phyloP scores from a whole-genome alignment of 495 filamentous ascomycete species.

The Penicillium waksmanii region DNA sequence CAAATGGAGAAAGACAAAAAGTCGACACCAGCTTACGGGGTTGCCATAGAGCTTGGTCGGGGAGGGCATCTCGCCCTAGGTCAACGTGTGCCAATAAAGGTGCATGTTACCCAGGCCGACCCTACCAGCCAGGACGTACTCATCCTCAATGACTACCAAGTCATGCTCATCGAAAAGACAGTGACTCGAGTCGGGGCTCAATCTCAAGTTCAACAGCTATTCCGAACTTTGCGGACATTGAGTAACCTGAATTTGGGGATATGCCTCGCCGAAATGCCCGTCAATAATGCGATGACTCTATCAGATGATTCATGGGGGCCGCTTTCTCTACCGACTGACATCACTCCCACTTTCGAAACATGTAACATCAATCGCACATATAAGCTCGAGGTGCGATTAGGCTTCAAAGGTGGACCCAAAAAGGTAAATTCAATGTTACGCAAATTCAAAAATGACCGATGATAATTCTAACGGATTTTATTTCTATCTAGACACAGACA shows the following conservation, averaged over 20 bases:
- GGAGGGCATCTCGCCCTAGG: not conserved
- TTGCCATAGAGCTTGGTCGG: not conserved
- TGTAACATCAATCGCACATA: not conserved
- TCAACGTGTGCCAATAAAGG: not conserved
- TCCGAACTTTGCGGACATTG: conserved; percentile 1
- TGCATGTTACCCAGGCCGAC: not conserved
- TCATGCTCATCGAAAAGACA: not conserved
- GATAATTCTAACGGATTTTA: not conserved
- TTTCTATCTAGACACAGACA: not conserved
- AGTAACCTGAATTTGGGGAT: not conserved
- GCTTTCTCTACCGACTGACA: not conserved
- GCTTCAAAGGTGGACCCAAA: not conserved
- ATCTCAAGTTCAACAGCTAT: not conserved
- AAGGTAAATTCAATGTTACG: not conserved
- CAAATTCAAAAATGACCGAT: not conserved
- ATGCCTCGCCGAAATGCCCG: not conserved
- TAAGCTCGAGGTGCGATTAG: not conserved
- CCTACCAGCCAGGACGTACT: not conserved
- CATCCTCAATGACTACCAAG: not conserved
- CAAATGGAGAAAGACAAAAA: not conserved
- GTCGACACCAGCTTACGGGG: not conserved
- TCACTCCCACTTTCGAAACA: not conserved
- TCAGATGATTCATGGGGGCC: not conserved
- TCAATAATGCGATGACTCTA: not conserved
- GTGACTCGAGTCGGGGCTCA: not conserved